A percentile compares a stretch with the other conserved stretches of the same genome.
These are phyloP conservation scores for Chimonanthus salicifolius DNA, from an alignment of 164 flowering plant species.

Conservation along the genomic window DNA sequence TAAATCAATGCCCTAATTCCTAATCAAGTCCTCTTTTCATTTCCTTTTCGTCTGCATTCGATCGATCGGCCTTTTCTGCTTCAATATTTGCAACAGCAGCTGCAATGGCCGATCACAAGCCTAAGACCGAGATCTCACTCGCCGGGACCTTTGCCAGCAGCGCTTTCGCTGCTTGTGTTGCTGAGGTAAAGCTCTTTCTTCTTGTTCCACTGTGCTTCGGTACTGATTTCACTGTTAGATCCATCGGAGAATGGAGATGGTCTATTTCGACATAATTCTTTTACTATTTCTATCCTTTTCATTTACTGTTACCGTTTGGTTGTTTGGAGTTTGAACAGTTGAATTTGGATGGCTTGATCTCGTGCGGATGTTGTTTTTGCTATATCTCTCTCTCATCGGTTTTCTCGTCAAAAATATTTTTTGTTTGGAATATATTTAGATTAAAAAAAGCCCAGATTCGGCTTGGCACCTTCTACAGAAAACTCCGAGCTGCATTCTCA, in stretches of 20 bases:
- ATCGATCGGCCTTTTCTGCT: neutral
- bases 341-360: neutral
- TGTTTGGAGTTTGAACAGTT: neutral
- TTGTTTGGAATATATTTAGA: neutral
- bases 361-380: no score
- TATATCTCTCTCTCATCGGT: neutral
- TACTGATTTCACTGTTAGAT: neutral
- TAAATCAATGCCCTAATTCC: no score
- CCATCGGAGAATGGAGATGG: neutral
- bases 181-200: conserved; percentile 50
- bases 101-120: conserved; percentile 30
- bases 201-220: neutral
- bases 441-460: no score
- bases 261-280: neutral
- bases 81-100: neutral
- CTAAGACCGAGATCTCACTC: conserved; percentile 61
- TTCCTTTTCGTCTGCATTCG: no score
- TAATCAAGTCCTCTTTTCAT: no score
- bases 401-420: neutral
- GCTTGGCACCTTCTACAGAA: neutral
- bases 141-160: conserved; percentile 79
- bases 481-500: neutral
- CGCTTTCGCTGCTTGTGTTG: conserved; percentile 90
- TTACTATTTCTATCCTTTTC: neutral
- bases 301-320: neutral